A percentile compares a stretch with the other conserved stretches of the same genome.
Conservation (phyloP, 441 rosid genomes). For the Lepidium campestre region DNA sequence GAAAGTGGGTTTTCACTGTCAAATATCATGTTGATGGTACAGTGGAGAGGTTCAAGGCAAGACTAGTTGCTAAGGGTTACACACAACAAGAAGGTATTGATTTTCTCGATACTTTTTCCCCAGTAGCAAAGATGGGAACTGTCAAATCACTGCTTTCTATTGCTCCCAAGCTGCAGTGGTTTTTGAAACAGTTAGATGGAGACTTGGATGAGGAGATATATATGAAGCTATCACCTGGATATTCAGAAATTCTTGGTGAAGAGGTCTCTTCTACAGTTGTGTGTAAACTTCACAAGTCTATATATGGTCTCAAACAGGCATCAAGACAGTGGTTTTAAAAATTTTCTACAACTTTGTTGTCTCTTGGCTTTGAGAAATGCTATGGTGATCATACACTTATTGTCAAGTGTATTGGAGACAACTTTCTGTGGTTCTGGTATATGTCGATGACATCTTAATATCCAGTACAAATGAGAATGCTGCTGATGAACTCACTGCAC, state of each 20-base stretch:
- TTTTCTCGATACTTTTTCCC: too few relatives aligned
- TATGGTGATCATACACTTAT: background rate
- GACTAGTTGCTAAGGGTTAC: too few relatives aligned
- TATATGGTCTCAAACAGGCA: background rate
- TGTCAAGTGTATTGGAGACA: background rate
- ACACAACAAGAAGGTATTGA: too few relatives aligned
- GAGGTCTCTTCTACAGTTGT: background rate
- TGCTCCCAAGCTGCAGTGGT: too few relatives aligned
- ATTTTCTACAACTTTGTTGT: fast-evolving
- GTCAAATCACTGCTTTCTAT: too few relatives aligned
- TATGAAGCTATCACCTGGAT: background rate
- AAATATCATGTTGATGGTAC: too few relatives aligned
- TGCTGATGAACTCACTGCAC: background rate
- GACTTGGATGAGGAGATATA: background rate
- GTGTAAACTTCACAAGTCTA: background rate
- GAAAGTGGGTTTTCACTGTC: too few relatives aligned
- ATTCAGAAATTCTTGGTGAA: background rate
- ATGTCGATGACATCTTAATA: background rate
- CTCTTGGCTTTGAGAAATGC: background rate
- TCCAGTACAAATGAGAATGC: background rate
- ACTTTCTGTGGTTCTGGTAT: background rate
- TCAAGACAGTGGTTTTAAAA: background rate
- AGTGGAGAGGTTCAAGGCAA: too few relatives aligned
- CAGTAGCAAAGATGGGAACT: too few relatives aligned
- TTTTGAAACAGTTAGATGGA: too few relatives aligned